These are phyloP conservation scores for Holtermanniella nyarrowii DNA, from an alignment of 768 basidiomycete species.

Conservation along the genomic window DNA sequence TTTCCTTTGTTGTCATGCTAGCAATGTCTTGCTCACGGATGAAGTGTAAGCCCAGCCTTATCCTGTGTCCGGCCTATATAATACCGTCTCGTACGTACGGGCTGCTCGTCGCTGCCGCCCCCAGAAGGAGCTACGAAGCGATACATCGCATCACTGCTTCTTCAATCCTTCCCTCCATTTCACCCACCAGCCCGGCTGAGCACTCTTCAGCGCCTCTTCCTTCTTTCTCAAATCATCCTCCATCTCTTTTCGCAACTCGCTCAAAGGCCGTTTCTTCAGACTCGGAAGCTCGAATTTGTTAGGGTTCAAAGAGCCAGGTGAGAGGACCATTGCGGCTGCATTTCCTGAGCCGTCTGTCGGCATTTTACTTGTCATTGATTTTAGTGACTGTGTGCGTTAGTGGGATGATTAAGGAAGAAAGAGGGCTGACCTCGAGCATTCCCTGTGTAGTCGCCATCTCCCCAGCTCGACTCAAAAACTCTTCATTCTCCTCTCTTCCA, in stretches of 20 bases:
- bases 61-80: too few species aligned
- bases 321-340: conserved; percentile 13
- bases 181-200: conserved; percentile 26
- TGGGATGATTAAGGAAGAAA: not conserved
- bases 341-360: conserved; percentile 15
- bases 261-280: conserved; percentile 5
- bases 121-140: too few species aligned
- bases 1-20: too few species aligned
- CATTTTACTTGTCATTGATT: conserved; percentile 10
- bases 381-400: not conserved
- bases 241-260: conserved; percentile 18
- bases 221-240: conserved; percentile 17
- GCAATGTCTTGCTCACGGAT: too few species aligned
- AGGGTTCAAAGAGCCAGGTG: conserved; percentile 2
- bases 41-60: too few species aligned
- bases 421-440: conserved; percentile 17
- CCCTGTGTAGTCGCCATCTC: conserved; percentile 17
- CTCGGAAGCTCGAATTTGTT: conserved; percentile 7
- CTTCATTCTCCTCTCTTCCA: conserved; percentile 23
- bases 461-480: conserved; percentile 15
- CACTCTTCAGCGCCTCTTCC: conserved; percentile 19
- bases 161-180: conserved; percentile 12
- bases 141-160: too few species aligned
- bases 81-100: too few species aligned
- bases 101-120: too few species aligned